Evolutionary conservation across 352 stramenopile genomes (phyloP).

Genomic region (Pythium periplocum): DNA sequence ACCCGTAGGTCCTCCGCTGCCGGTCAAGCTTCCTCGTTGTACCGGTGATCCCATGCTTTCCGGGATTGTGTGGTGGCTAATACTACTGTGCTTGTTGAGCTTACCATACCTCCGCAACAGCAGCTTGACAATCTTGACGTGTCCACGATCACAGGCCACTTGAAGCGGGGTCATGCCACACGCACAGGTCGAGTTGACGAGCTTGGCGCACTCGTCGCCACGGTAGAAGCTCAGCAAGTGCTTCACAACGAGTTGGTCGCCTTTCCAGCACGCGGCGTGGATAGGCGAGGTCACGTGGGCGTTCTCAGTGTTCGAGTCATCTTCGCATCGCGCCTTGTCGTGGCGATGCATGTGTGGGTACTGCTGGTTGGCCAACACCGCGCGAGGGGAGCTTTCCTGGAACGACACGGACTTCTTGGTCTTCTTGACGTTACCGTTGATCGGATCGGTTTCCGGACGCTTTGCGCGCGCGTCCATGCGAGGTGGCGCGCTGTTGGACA

Average conservation of each 20-base stretch:
- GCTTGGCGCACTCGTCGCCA: constrained; percentile 42
- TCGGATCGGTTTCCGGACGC: constrained; percentile 1
- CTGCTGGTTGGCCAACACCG: neutral
- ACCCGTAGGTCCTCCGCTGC: neutral
- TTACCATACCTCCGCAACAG: constrained; percentile 55
- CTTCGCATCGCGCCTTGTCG: constrained; percentile 14
- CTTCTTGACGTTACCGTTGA: constrained; percentile 19
- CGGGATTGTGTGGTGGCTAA: neutral
- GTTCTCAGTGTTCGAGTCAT: constrained; percentile 10
- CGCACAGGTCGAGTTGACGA: constrained; percentile 61
- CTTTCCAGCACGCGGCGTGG: constrained; percentile 54
- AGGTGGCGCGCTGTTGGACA: neutral
- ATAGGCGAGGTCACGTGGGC: constrained; percentile 46
- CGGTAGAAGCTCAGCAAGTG: constrained; percentile 68
- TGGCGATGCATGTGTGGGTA: constrained; percentile 2
- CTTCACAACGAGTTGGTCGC: constrained; percentile 60
- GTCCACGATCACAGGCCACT: constrained; percentile 50
- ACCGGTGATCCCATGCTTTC: too few relatives aligned
- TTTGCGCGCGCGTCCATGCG: too few relatives aligned
- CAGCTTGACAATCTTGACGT: constrained; percentile 53
- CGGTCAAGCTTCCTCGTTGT: too few relatives aligned
- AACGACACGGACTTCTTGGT: constrained; percentile 65
- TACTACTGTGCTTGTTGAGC: constrained; percentile 30
- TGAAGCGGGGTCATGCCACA: constrained; percentile 71
- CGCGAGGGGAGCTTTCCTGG: constrained; percentile 16